phyloP scores from a whole-genome alignment of 163 green algal species.

The Volvox carteri region DNA sequence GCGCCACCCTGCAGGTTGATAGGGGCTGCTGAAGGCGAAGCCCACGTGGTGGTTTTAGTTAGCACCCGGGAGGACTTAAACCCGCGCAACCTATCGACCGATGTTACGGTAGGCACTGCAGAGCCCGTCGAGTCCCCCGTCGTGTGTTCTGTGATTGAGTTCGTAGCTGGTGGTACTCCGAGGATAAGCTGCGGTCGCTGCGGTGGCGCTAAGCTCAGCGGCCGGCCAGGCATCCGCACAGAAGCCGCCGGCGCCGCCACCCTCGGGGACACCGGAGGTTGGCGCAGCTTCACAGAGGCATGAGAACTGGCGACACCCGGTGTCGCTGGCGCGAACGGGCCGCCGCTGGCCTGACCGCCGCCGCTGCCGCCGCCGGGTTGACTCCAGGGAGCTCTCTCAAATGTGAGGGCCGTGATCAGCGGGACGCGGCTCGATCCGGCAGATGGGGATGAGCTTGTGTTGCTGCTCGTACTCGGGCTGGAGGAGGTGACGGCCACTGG shows the following conservation, averaged over 20 bases:
- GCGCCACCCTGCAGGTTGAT: neutral
- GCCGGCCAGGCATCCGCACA: neutral
- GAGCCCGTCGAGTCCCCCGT: too few relatives aligned
- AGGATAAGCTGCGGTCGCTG: neutral
- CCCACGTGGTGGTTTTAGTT: too few relatives aligned
- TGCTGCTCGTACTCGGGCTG: neutral
- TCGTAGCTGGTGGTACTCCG: too few relatives aligned
- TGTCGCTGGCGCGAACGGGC: neutral
- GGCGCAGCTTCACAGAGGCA: neutral
- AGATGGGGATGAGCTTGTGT: neutral
- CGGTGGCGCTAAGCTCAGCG: neutral
- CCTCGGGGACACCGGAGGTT: neutral
- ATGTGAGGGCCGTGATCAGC: constrained; percentile 11
- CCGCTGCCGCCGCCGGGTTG: neutral
- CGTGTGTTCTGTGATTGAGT: too few relatives aligned
- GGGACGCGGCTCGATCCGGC: neutral
- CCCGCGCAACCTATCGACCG: constrained; percentile 30
- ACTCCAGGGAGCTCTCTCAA: constrained; percentile 39
- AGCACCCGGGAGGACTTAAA: constrained; percentile 38
- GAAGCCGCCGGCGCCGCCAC: neutral
- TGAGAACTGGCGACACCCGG: neutral
- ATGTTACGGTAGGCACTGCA: neutral
- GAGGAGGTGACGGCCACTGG: neutral
- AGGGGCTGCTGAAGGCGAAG: too few relatives aligned
- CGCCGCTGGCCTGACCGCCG: constrained; percentile 10